Base-by-base conservation (phyloP, 768 basidiomycete genomes). In the Boletus rex-veris region DNA sequence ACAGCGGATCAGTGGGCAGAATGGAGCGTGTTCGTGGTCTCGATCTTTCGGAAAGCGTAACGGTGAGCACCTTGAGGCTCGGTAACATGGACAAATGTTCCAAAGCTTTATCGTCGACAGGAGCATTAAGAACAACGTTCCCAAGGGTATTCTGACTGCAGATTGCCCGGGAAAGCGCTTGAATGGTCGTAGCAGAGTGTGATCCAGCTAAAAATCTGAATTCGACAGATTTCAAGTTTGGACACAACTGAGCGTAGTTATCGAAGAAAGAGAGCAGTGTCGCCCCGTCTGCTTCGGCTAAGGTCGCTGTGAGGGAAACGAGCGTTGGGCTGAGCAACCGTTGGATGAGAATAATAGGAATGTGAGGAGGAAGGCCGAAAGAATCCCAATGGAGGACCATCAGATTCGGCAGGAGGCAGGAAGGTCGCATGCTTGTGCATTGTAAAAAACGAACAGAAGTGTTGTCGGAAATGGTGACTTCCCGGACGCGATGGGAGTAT, bases 251-350 rank as follows among this genome's bases (percentile, higher is more conserved):
- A n/a, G 52, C 50, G 14, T 45, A 63, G 35, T 11, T 42, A 3
- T 63, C 45, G 36, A 62, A 21, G 48, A 63, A 55, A 7, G 56
- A 59, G 1, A 35, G n/a, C 1, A 58, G 6, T 30, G 44, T 50
- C 7, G 26, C 36, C 12, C 31, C 44, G n/a, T 62, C 59, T 11
- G 7, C 42, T 30, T 57, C 59, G 15, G 9, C 2, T 19, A 61
- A 33, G 6, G 10, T 45, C 3, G 18, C 59, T 0, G 24, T 1
- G 8, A 61, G 49, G 2, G 45, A 46, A 35, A 54, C 39, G 18
- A 62, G 60, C 1, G 53, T 33, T 19, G 60, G 55, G 37, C 37
- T 43, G 41, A 62, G 60, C 42, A 62, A 38, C 16, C 16, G 53
- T 26, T 50, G 56, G 19, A 62, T 52, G 40, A 45, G 43, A 36